A percentile compares a stretch with the other conserved stretches of the same genome.
phyloP scores from a whole-genome alignment of 2,329 filamentous ascomycete genomes.

The Ascochyta clinopodiicola region DNA sequence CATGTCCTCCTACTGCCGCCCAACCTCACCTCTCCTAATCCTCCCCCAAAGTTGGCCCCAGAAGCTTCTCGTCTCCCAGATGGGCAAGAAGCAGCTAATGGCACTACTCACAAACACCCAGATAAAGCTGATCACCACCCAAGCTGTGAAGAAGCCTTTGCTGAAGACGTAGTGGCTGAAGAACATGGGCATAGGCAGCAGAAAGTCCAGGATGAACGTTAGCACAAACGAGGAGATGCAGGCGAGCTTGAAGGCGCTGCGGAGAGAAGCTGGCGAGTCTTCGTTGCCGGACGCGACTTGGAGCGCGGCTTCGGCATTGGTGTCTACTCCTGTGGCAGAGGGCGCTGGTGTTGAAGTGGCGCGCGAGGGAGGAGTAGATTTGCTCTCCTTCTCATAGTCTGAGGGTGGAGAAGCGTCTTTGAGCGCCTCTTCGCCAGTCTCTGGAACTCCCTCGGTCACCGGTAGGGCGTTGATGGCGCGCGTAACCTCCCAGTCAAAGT shows the following conservation, averaged over 20 bases:
- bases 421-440: constrained; percentile 11
- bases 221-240: constrained; percentile 47
- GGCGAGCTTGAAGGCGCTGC: constrained; percentile 47
- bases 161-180: constrained; percentile 51
- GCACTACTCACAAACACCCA: constrained; percentile 52
- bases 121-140: constrained; percentile 51
- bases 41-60: constrained; percentile 6
- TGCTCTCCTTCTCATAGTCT: constrained; percentile 5
- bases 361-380: not conserved
- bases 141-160: constrained; percentile 50
- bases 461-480: constrained; percentile 45
- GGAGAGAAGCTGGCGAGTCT: constrained; percentile 41
- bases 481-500: constrained; percentile 51
- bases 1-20: not conserved
- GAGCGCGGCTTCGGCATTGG: not conserved
- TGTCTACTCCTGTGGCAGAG: not conserved
- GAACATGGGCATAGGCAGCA: constrained; percentile 53
- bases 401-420: constrained; percentile 8
- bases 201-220: constrained; percentile 51
- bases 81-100: constrained; percentile 51
- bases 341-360: not conserved
- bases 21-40: not conserved
- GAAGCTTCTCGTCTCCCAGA: constrained; percentile 49
- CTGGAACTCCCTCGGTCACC: constrained; percentile 18
- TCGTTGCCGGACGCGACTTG: constrained; percentile 20